Conservation (phyloP, 2,329 filamentous ascomycete genomes). For the Fusarium sp. region DNA sequence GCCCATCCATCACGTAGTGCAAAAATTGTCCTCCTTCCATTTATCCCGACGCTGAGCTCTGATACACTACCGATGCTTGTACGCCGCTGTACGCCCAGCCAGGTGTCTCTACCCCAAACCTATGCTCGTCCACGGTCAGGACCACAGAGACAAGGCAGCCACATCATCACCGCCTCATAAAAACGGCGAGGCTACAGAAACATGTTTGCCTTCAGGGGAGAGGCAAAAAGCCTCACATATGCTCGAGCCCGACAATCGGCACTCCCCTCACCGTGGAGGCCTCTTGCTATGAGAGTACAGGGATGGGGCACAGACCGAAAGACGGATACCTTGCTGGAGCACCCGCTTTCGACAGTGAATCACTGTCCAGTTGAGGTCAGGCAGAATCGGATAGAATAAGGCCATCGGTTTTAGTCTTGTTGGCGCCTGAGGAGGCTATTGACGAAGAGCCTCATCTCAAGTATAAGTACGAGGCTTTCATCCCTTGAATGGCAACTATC, state of each 20-base stretch:
- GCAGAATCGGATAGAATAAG: background rate
- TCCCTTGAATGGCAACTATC: background rate
- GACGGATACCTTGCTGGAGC: background rate
- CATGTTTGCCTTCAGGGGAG: background rate
- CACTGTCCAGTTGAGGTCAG: background rate
- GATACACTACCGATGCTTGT: background rate
- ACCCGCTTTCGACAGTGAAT: background rate
- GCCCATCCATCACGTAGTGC: background rate
- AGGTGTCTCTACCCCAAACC: background rate
- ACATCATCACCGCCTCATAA: background rate
- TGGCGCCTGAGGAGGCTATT: background rate
- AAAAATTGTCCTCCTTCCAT: background rate
- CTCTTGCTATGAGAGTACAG: background rate
- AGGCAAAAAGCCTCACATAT: background rate
- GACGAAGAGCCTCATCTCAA: background rate
- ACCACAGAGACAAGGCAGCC: background rate
- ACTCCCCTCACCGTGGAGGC: background rate
- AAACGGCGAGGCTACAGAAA: background rate
- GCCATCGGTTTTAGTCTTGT: background rate
- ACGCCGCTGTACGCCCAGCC: background rate
- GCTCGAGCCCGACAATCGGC: background rate
- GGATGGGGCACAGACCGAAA: background rate
- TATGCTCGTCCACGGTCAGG: background rate
- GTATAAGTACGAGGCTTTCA: background rate
- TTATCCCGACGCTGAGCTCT: background rate